Evolutionary conservation across 2,329 filamentous ascomycete genomes (phyloP), one percentile per base, ranked within the genome.

Genomic region (Plectosphaerella cucumerina): DNA sequence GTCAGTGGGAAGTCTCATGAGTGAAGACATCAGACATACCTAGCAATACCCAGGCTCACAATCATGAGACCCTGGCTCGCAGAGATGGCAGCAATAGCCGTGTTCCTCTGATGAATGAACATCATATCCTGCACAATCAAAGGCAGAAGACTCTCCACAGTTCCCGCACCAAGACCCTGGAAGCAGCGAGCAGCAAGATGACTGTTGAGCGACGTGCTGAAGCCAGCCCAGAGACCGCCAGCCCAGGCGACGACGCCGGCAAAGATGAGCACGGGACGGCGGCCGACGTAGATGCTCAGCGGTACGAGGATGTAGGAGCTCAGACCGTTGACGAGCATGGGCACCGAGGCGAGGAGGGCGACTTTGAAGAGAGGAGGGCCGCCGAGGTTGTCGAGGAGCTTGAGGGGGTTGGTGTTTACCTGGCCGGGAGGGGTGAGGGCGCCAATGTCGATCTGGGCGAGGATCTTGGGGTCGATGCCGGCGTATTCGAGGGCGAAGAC

Each of bases 101-200:
- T 58, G 53, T 66, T 67, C 4, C 68, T 62, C 59, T 71, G 61
- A 49, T 71, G 68, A 17, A 70, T 62, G 31, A 71, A 71, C 42
- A 69, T 63, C 37, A 71, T 61, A 39, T 71, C 68, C 58, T 70
- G 67, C 1, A 69, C 62, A 31, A 71, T 65, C 11, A 71, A 58
- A 3, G 69, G 68, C 6, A 71, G 62, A 18, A 71, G 50, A 1
- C 67, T 65, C 52, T 69, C 66, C 15, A 67, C 64, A 0, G 67
- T 61, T 4, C 67, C 68, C 1, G 65, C 66, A 2, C 67, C 69
- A 9, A 71, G 54, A 0, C 66, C 69, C 52, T 70, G 62, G 14
- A 70, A 51, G 18, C 60, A 62, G 9, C 67, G 53, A 2, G 68
- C 67, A 1, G 61, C 64, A 5, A 70, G 50, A 48, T 70, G 69